Base-by-base conservation (phyloP, 768 basidiomycete species). In the Rubroboletus satanas region DNA sequence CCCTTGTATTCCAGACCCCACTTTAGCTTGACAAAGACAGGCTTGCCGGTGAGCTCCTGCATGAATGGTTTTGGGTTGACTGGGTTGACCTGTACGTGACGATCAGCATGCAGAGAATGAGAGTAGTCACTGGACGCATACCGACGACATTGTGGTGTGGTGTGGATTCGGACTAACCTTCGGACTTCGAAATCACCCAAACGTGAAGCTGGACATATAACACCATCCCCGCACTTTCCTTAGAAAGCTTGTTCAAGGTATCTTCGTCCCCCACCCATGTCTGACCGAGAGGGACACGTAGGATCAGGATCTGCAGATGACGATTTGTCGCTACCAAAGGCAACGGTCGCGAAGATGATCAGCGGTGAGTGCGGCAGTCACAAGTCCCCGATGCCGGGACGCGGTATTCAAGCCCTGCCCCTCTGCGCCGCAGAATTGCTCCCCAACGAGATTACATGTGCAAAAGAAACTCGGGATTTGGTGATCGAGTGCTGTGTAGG, bases 1-100 rank as follows among this genome's bases (percentile, higher is more conserved):
- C 97, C 97, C 77, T 94, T 97, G 81, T 98, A 98, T 69, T 98
- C 94, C 48, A 98, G 80, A 58, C 97, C 97, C 97, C 97, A 99
- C 77, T 99, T 99, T 67, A 99, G 83, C 56, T 85, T 84, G 59
- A 98, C 97, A 67, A 85, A 90, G 43, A 98, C 92, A 37, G 89
- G 87, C 78, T 99, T 98, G 59, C 97, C 97, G 28, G 97, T 98
- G 62, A 98, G 85, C 71, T 97, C 95, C 76, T 98, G 94, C 66
- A 99, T 81, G 78, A 98, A 98, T 7, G 97, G 97, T 76, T 98
- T 98, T 21, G 97, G 97, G 75, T 99, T 99, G 66, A 98, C 93
- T 62, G 95, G 95, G 65, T 85, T 84, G 67, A 90, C 87, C 87
- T 90, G 69, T 15, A 35, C 23, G 62, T 36, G n/a, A 5, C 15